Conservation (phyloP, 441 rosid species). For the Adansonia gregorii region DNA sequence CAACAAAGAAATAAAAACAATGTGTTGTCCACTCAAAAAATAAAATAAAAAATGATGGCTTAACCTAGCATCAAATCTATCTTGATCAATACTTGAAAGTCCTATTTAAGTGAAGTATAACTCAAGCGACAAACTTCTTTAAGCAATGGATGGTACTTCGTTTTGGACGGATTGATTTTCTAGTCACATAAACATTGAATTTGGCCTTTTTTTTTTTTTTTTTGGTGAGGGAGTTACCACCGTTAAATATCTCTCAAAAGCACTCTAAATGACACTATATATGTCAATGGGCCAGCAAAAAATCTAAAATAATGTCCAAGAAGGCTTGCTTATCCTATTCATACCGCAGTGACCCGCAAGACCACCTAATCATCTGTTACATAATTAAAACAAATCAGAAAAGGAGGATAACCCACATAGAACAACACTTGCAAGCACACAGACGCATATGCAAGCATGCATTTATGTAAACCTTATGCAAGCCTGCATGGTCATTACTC, state of each 20-base stretch:
- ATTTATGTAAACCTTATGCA: not conserved
- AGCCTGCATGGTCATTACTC: slow-evolving; percentile 38
- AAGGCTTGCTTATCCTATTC: slow-evolving; percentile 22
- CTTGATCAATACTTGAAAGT: not conserved
- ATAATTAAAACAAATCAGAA: slow-evolving; percentile 8
- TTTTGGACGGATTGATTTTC: slow-evolving; percentile 9
- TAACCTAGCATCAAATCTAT: not conserved
- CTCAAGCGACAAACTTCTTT: not conserved
- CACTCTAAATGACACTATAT: not conserved
- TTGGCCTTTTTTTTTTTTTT: not conserved
- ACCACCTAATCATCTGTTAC: not conserved
- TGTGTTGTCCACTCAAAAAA: not conserved
- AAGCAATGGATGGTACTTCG: not conserved
- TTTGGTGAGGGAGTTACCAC: not conserved
- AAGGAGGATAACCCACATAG: not conserved
- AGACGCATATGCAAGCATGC: not conserved
- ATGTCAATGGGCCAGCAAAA: not conserved
- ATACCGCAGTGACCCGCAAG: slow-evolving; percentile 1
- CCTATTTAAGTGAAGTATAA: not conserved
- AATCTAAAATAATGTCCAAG: slow-evolving; percentile 8
- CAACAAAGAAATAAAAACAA: too few relatives aligned
- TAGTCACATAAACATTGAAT: not conserved
- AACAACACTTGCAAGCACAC: not conserved
- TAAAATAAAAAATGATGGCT: not conserved
- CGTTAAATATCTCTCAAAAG: not conserved